Evolutionary conservation across 1,284 basidiomycete species (phyloP), one percentile per base, ranked within the genome.

Genomic region (Pisolithus thermaeus): DNA sequence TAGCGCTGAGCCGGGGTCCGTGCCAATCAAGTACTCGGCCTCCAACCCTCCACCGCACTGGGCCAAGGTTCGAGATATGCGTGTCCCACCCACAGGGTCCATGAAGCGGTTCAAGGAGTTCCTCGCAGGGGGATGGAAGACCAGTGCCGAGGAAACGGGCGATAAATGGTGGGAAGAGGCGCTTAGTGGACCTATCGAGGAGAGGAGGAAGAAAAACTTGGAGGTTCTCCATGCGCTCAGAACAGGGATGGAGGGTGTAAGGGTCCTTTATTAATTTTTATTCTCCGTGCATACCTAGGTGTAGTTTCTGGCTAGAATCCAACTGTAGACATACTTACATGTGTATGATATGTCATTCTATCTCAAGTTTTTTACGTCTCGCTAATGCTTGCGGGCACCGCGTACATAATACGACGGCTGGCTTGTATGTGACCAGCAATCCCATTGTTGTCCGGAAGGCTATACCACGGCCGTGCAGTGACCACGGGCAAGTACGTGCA

Each of bases 161-260:
- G 74, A 78, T 63, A 69, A 80, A 50, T 87, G 83, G 83, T 87
- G 83, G 83, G 80, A 85, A 40, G 60, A 68, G 16, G 80, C 81
- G 37, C 66, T 86, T 18, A 71, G 70, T 3, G 79, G 75, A 7
- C 66, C 66, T 16, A 64, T 80, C 18, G 81, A 83, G 59, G 70
- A 68, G 59, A 69, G 64, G 53, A 67, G 77, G 49, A 67, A 58
- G 58, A 68, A 62, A 49, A 75, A 77, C 45, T 54, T 81, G 53
- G 68, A 66, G 52, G 59, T 68, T 8, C 59, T 83, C 25, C 67
- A 74, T 20, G 63, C 65, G 6, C 59, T 82, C 47, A 66, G 70
- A 53, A 54, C 56, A 47, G 76, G 79, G 3, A 65, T 81, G 63
- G 76, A 80, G 56, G 72, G 63, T 7, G 47, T 51, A 12, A 55